These are phyloP conservation scores for Durio zibethinus DNA, from an alignment of 345 rosid genomes.

Conservation along the genomic window DNA sequence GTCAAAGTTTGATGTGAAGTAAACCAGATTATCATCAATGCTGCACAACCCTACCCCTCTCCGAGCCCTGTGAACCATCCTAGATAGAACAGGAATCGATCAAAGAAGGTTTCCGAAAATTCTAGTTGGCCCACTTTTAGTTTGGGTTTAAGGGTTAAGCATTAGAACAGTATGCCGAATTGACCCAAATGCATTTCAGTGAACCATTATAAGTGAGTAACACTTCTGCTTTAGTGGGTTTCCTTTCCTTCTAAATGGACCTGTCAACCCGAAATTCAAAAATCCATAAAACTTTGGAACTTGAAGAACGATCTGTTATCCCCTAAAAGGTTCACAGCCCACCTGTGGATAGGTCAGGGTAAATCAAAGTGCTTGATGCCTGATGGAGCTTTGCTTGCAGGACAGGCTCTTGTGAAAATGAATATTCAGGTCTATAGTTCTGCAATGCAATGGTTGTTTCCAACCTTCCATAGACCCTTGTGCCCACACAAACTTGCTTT, in stretches of 20 bases:
- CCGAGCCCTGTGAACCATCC: too few relatives aligned
- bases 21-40: too few relatives aligned
- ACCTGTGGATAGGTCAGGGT: background rate
- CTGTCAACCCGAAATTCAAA: background rate
- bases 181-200: background rate
- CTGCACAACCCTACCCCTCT: too few relatives aligned
- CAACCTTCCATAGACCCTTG: background rate
- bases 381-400: background rate
- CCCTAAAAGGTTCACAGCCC: background rate
- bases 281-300: background rate
- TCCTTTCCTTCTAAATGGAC: background rate
- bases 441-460: background rate
- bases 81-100: too few relatives aligned
- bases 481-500: background rate
- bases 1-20: too few relatives aligned
- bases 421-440: background rate
- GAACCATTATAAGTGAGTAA: background rate
- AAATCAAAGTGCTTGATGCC: background rate
- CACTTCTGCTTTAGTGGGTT: background rate
- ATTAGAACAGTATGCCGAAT: background rate
- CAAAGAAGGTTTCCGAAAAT: too few relatives aligned
- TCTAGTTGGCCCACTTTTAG: too few relatives aligned
- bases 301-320: background rate
- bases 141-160: background rate
- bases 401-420: background rate